Evolutionary conservation across 306 rosid species (phyloP).

Genomic region (Gleditsia sinensis): DNA sequence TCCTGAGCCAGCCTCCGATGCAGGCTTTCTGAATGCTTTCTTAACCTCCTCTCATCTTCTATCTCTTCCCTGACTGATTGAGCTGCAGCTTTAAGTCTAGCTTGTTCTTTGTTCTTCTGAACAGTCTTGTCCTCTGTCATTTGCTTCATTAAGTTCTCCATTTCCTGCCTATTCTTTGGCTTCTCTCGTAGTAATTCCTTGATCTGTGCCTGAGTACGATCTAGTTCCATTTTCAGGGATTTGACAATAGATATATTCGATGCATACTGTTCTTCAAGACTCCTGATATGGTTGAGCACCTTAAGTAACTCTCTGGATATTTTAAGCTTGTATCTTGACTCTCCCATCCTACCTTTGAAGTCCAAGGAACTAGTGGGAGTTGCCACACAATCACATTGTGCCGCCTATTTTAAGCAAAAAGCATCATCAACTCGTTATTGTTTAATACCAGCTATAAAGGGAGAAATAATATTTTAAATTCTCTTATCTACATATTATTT

Average conservation of each 20-base stretch:
- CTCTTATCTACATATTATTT: background rate
- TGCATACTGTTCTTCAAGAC: constrained; percentile 64
- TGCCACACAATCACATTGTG: constrained; percentile 37
- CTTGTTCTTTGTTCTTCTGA: constrained; percentile 48
- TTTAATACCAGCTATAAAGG: constrained; percentile 13
- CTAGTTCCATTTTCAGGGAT: constrained; percentile 60
- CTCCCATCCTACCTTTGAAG: constrained; percentile 35
- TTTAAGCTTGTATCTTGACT: constrained; percentile 40
- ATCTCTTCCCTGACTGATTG: constrained; percentile 52
- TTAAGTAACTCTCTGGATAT: constrained; percentile 55
- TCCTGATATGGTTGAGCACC: constrained; percentile 60
- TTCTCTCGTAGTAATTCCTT: constrained; percentile 55
- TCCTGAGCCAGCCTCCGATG: constrained; percentile 53
- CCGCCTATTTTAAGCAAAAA: constrained; percentile 46
- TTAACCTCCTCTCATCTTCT: constrained; percentile 63
- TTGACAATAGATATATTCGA: constrained; percentile 46
- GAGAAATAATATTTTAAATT: background rate
- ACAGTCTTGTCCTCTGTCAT: constrained; percentile 39
- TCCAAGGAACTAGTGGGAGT: constrained; percentile 38
- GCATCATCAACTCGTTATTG: background rate
- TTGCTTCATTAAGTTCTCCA: constrained; percentile 49
- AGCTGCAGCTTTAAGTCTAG: constrained; percentile 40
- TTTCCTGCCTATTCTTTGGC: constrained; percentile 45
- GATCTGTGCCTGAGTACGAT: constrained; percentile 49
- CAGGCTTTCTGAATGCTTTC: constrained; percentile 59